Percentiles rank a stretch among this genome's conserved stretches.
These are phyloP conservation scores for Knufia fluminis DNA, from an alignment of 2,329 filamentous ascomycete species.

Conservation along the genomic window DNA sequence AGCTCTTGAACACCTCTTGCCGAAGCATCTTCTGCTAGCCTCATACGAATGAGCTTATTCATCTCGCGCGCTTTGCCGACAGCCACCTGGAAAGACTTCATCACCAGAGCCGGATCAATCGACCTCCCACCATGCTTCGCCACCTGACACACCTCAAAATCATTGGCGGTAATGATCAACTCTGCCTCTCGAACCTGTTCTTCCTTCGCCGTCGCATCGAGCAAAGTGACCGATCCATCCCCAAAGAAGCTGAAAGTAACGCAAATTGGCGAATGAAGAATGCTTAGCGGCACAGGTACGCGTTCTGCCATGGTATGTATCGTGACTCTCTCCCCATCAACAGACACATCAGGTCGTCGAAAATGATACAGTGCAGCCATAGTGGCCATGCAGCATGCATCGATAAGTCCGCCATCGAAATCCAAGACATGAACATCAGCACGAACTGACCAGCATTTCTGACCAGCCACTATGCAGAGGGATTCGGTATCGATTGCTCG, in stretches of 20 bases:
- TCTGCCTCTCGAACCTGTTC: conserved; percentile 55
- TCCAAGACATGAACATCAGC: conserved; percentile 87
- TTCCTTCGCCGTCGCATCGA: conserved; percentile 40
- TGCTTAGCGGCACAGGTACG: conserved; percentile 79
- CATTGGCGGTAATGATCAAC: conserved; percentile 73
- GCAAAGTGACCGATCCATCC: conserved; percentile 34
- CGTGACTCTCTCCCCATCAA: conserved; percentile 74
- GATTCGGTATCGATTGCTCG: conserved; percentile 92
- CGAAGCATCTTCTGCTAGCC: conserved; percentile 68
- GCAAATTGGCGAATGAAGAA: conserved; percentile 86
- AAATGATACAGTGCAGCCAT: conserved; percentile 87
- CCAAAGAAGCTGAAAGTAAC: conserved; percentile 79
- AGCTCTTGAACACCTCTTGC: conserved; percentile 69
- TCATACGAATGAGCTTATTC: conserved; percentile 61
- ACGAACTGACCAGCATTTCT: conserved; percentile 84
- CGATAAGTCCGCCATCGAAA: conserved; percentile 82
- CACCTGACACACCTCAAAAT: conserved; percentile 84
- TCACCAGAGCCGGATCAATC: conserved; percentile 66
- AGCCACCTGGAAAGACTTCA: conserved; percentile 67
- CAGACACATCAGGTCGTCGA: conserved; percentile 76
- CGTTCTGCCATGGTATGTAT: conserved; percentile 77
- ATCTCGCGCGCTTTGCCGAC: conserved; percentile 73
- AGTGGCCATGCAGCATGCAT: conserved; percentile 75
- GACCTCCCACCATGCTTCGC: conserved; percentile 80
- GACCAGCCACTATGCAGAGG: conserved; percentile 80